A percentile compares a stretch with the other conserved stretches of the same genome.
Evolutionary conservation across 116 monocot genomes (phyloP).

Genomic region (Cymodocea nodosa): DNA sequence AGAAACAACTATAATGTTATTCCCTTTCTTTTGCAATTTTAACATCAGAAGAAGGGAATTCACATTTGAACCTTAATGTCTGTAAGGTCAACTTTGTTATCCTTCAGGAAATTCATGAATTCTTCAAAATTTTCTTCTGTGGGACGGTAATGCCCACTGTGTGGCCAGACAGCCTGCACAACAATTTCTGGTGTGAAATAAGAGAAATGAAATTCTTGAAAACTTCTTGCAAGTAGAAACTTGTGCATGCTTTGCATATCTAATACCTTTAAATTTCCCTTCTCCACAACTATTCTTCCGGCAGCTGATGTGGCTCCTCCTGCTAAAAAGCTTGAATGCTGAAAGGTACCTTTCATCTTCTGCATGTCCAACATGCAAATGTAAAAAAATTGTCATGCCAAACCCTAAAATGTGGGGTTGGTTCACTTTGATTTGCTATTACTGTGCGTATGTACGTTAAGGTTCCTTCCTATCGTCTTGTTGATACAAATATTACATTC

Average conservation of each 20-base stretch:
- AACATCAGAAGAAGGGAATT: not conserved
- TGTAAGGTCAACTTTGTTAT: conserved; percentile 64
- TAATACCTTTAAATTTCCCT: conserved; percentile 69
- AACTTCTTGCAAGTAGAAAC: not conserved
- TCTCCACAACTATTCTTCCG: conserved; percentile 66
- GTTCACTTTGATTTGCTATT: too few species aligned
- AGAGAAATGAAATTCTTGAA: not conserved
- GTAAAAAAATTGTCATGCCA: not conserved
- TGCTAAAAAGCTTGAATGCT: conserved; percentile 81
- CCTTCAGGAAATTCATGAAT: conserved; percentile 63
- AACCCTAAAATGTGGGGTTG: too few species aligned
- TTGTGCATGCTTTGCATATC: not conserved
- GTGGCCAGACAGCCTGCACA: conserved; percentile 92
- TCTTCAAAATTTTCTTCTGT: conserved; percentile 86
- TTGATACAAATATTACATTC: too few species aligned
- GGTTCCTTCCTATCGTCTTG: too few species aligned
- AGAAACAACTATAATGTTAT: not conserved
- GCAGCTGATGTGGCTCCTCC: conserved; percentile 95
- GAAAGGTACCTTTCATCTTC: conserved; percentile 82
- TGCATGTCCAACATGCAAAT: conserved; percentile 16
- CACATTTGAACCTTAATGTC: conserved; percentile 54
- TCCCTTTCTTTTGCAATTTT: not conserved
- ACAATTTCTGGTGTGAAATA: not conserved
- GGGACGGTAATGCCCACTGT: conserved; percentile 92
- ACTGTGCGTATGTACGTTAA: too few species aligned